Evolutionary conservation across 2,329 filamentous ascomycete species (phyloP), one percentile per base, ranked within the genome.

Genomic region (Aureobasidium melanogenum): DNA sequence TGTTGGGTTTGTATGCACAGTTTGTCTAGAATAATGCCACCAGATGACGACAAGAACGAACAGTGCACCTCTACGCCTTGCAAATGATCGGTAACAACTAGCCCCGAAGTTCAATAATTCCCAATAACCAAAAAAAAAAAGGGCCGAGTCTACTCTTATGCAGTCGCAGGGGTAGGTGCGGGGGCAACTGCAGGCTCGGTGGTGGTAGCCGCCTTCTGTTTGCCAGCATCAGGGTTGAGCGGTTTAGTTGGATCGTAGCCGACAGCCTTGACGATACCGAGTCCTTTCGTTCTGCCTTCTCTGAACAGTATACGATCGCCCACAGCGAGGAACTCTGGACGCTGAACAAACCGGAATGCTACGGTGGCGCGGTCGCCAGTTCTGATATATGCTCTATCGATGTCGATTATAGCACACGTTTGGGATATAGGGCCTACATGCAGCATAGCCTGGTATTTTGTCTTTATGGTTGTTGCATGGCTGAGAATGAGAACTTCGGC

Each of bases 371-470:
- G 82, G 72, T 97, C 94, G 10, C 94, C 94, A 0, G 93, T 97
- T 8, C 94, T 85, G 66, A 99, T 97, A 69, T 92, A 94, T 28
- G 89, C 88, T n/a, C 93, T 86, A 72, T 99, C 94, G 66, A 99
- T 94, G 70, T 97, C 94, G 69, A 99, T 96, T 71, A 99, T 97
- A 12, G 91, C 87, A 71, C 94, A 99, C 0, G 94, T 99, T 76
- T 99, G 94, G 43, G 88, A 91, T 46, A 99, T 89, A 0, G 94
- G 89, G 0, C 94, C 94, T 5, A 99, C 92, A 69, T 99, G 94
- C 24, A 99, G 82, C 92, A 97, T 99, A 0, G 94, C 94, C 77
- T 99, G 94, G 67, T 99, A 99, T 69, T 91, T 93, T 0, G 87
- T 91, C 74, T 96, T 94, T 74, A 99, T 99, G 46, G 94, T 99